Percentiles rank a stretch among this genome's conserved stretches.
Conservation (phyloP, 257 asterid genomes). For the Fraxinus cuspidata region DNA sequence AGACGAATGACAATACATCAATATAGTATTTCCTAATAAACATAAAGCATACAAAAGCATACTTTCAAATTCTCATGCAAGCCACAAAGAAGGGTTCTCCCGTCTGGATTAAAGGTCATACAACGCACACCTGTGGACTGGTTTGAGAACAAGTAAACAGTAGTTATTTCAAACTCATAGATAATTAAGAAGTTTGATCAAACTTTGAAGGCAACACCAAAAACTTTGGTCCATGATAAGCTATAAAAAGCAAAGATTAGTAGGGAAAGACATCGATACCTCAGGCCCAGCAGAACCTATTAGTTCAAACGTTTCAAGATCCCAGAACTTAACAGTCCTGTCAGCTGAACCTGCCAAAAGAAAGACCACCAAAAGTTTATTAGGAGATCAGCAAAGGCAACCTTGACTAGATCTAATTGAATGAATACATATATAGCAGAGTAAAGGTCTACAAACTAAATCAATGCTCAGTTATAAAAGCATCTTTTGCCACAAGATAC, state of each 20-base stretch:
- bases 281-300: slow-evolving; percentile 97
- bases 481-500: slow-evolving; percentile 20
- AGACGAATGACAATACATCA: slow-evolving; percentile 14
- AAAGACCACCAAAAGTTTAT: slow-evolving; percentile 16
- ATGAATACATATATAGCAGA: neutral
- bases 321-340: slow-evolving; percentile 97
- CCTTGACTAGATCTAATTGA: neutral
- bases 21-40: slow-evolving; percentile 15
- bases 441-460: neutral
- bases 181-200: neutral
- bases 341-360: slow-evolving; percentile 87
- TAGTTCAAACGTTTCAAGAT: slow-evolving; percentile 97
- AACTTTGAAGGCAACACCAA: slow-evolving; percentile 17
- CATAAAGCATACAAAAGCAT: slow-evolving; percentile 22
- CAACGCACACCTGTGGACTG: slow-evolving; percentile 95
- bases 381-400: slow-evolving; percentile 15
- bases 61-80: slow-evolving; percentile 97
- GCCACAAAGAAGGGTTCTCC: slow-evolving; percentile 96
- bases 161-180: slow-evolving; percentile 27
- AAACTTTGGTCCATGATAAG: neutral
- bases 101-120: slow-evolving; percentile 97
- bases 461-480: neutral
- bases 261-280: slow-evolving; percentile 43
- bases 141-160: slow-evolving; percentile 33
- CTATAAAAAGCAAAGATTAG: slow-evolving; percentile 3